Evolutionary conservation across 1,284 basidiomycete genomes (phyloP).

Genomic region (Sporisorium reilianum): DNA sequence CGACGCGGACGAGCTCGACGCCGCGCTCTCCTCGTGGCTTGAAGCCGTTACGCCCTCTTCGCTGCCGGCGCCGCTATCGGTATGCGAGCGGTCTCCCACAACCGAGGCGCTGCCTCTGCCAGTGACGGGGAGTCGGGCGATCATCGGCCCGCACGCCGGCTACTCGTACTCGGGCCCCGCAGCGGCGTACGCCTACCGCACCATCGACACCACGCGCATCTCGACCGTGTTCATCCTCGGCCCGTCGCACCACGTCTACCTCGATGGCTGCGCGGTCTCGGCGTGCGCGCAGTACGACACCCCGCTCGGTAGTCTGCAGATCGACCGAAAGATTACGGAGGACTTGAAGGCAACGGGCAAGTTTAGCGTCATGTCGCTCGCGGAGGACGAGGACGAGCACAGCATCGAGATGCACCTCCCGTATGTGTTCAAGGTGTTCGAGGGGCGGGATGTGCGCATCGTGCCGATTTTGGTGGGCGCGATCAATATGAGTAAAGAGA

Average conservation of each 20-base stretch:
- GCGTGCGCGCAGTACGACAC: slow-evolving; percentile 82
- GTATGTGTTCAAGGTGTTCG: slow-evolving; percentile 87
- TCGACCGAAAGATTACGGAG: slow-evolving; percentile 80
- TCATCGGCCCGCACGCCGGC: slow-evolving; percentile 98
- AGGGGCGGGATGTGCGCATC: slow-evolving; percentile 82
- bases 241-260: slow-evolving; percentile 91
- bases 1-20: slow-evolving; percentile 73
- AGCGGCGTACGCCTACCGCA: slow-evolving; percentile 95
- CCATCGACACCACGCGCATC: slow-evolving; percentile 82
- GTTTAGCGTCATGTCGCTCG: slow-evolving; percentile 78
- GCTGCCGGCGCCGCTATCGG: slow-evolving; percentile 21
- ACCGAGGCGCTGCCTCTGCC: slow-evolving; percentile 74
- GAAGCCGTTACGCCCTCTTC: slow-evolving; percentile 6
- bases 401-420: slow-evolving; percentile 98
- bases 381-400: slow-evolving; percentile 91
- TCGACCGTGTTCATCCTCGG: slow-evolving; percentile 93
- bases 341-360: slow-evolving; percentile 78
- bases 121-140: slow-evolving; percentile 82
- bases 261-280: slow-evolving; percentile 88
- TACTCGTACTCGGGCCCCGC: slow-evolving; percentile 93
- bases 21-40: slow-evolving; percentile 40
- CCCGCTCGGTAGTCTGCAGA: slow-evolving; percentile 83
- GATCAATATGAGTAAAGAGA: slow-evolving; percentile 77
- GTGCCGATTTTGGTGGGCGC: slow-evolving; percentile 93
- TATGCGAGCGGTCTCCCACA: slow-evolving; percentile 7